Percentiles rank a stretch among this genome's conserved stretches.
Conservation (phyloP, 2,329 filamentous ascomycete genomes). For the Teratosphaeria gauchensis region DNA sequence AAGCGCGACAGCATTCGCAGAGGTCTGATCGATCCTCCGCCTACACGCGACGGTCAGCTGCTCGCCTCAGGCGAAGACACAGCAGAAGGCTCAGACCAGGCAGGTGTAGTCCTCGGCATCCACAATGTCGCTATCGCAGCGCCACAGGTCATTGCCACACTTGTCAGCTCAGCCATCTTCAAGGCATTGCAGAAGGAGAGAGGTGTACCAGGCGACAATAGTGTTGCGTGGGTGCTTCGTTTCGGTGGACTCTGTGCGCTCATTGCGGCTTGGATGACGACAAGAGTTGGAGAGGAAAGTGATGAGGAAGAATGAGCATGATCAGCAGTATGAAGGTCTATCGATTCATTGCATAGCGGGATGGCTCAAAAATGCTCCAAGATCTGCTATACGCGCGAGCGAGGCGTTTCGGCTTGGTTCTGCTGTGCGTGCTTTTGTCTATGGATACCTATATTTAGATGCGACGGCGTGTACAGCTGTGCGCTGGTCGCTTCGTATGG, state of each 20-base stretch:
- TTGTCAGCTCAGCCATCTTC: slow-evolving; percentile 78
- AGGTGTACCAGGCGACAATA: slow-evolving; percentile 73
- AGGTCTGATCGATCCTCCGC: slow-evolving; percentile 33
- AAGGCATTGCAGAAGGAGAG: slow-evolving; percentile 77
- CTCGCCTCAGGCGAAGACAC: slow-evolving; percentile 41
- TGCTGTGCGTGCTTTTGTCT: neutral
- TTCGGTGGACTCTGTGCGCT: slow-evolving; percentile 74
- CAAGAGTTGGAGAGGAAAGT: slow-evolving; percentile 3
- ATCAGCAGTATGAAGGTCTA: neutral
- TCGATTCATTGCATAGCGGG: neutral
- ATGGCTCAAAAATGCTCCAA: neutral
- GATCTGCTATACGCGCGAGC: neutral
- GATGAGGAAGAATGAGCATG: neutral
- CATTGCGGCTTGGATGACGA: slow-evolving; percentile 47
- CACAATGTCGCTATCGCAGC: slow-evolving; percentile 92
- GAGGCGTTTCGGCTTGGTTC: neutral
- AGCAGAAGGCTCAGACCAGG: slow-evolving; percentile 56
- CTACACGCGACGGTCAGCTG: slow-evolving; percentile 28
- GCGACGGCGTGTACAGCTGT: neutral
- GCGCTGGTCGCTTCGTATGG: neutral
- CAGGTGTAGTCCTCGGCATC: slow-evolving; percentile 83
- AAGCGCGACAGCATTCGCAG: slow-evolving; percentile 63
- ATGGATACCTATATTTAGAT: neutral
- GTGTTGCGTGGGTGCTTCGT: slow-evolving; percentile 76
- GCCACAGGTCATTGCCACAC: slow-evolving; percentile 81